Evolutionary conservation across 805 yeast species (phyloP).

Genomic region (Nakazawaea holstii): DNA sequence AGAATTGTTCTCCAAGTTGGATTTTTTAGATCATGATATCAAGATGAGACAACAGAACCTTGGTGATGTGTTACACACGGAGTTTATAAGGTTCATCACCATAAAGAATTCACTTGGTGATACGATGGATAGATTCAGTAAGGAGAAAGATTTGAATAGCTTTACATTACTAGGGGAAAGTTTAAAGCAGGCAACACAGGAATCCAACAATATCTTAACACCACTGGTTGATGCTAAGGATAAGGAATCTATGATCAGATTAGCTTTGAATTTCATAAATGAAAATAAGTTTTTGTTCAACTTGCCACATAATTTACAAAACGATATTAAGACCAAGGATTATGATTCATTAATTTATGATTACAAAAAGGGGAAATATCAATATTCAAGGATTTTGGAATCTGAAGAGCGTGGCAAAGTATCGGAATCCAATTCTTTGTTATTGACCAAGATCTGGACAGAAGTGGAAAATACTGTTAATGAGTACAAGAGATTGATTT

Average conservation of each 20-base stretch:
- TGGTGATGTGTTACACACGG: conserved; percentile 47
- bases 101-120: conserved; percentile 60
- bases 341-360: conserved; percentile 54
- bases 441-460: conserved; percentile 49
- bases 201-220: conserved; percentile 47
- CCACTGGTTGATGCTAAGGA: conserved; percentile 51
- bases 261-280: conserved; percentile 46
- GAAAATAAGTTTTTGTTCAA: conserved; percentile 50
- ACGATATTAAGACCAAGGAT: conserved; percentile 41
- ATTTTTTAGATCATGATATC: conserved; percentile 42
- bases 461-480: conserved; percentile 51
- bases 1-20: conserved; percentile 42
- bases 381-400: conserved; percentile 12
- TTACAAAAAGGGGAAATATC: conserved; percentile 42
- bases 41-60: conserved; percentile 43
- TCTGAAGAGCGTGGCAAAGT: conserved; percentile 10
- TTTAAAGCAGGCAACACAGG: conserved; percentile 37
- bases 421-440: conserved; percentile 15
- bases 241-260: conserved; percentile 42
- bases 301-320: conserved; percentile 44
- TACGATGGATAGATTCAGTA: conserved; percentile 47
- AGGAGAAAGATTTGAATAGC: conserved; percentile 12
- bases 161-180: conserved; percentile 15
- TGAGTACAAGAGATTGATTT: conserved; percentile 46
- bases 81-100: conserved; percentile 59